Base-by-base conservation (phyloP, 495 filamentous ascomycete genomes). In the Terfezia claveryi region DNA sequence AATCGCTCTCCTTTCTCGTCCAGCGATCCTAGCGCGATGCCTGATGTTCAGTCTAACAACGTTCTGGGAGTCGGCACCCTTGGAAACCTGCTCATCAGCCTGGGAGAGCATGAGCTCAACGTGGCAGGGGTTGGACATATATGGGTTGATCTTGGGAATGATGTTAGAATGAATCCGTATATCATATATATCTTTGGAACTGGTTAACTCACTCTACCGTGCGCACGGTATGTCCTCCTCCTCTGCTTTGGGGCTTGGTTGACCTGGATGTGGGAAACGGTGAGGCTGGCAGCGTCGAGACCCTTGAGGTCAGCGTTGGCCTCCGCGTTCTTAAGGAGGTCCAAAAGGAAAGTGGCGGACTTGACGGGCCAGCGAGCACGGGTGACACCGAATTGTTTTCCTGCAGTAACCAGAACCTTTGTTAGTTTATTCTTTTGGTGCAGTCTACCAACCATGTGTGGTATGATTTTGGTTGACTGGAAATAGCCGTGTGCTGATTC, bases 51-150 rank as follows among this genome's bases (percentile, higher is more conserved):
- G 73, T 65, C 78, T 80, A 57, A 68, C 64, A 50, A 70, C 63
- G 61, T 76, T 72, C 54, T 74, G 75, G 62, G 79, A 74, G 44
- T 75, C 68, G 61, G 79, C 75, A 41, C 76, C 78, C 77, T 95
- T 95, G 73, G 86, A 77, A 59, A 94, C 81, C 59, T 82, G 76
- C 77, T 99, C 91, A 66, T 87, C 80, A 55, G 77, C 85, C 77
- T 99, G 92, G 66, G 92, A 94, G 62, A 99, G 80, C 81, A 99
- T 96, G 57, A 96, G 74, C 76, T 99, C 91, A 73, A 99, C 91
- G 78, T 99, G 91, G 81, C 87, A 99, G 59, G 91, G 91, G 78
- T 94, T 92, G 56, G 86, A 94, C 92, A 96, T 95, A 79, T 95
- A 95, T 55, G 87, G 88, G 78, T 94, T 95, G 76, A 96, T 96